Conservation (phyloP, 2,329 filamentous ascomycete species). For the Pseudogymnoascus sp. region DNA sequence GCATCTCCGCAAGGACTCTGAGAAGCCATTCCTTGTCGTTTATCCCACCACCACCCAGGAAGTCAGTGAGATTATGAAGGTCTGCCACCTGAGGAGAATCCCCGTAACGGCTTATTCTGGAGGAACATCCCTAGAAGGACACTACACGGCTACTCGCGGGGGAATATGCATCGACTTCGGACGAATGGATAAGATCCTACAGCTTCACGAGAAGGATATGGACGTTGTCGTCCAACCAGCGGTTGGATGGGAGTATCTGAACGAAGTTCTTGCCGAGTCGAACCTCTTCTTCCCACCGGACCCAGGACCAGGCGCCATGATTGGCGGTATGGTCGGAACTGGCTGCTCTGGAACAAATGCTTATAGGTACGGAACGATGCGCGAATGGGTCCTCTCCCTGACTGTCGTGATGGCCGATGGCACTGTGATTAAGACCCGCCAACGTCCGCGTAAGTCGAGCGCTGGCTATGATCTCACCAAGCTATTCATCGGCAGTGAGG, state of each 20-base stretch:
- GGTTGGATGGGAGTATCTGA: constrained; percentile 79
- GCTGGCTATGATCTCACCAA: constrained; percentile 88
- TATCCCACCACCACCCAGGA: constrained; percentile 73
- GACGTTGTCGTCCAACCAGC: constrained; percentile 73
- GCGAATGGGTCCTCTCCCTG: constrained; percentile 81
- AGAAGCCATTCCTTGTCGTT: constrained; percentile 61
- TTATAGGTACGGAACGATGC: constrained; percentile 90
- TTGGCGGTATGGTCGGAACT: constrained; percentile 80
- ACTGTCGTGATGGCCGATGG: constrained; percentile 88
- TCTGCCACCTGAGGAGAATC: constrained; percentile 73
- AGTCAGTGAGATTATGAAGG: constrained; percentile 78
- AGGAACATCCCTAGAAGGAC: constrained; percentile 82
- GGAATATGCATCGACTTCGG: constrained; percentile 82
- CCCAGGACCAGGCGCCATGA: constrained; percentile 84
- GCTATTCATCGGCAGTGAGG: constrained; percentile 85
- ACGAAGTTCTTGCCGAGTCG: constrained; percentile 64
- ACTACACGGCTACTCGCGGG: constrained; percentile 74
- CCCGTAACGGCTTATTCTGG: constrained; percentile 83
- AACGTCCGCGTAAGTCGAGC: constrained; percentile 79
- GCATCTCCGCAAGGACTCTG: constrained; percentile 41
- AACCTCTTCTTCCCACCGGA: constrained; percentile 89
- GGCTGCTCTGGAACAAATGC: constrained; percentile 74
- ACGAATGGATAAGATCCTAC: constrained; percentile 74
- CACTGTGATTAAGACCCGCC: constrained; percentile 80
- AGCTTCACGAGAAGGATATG: constrained; percentile 68